Conservation (phyloP, 805 yeast genomes). For the Starmerella riodocensis region DNA sequence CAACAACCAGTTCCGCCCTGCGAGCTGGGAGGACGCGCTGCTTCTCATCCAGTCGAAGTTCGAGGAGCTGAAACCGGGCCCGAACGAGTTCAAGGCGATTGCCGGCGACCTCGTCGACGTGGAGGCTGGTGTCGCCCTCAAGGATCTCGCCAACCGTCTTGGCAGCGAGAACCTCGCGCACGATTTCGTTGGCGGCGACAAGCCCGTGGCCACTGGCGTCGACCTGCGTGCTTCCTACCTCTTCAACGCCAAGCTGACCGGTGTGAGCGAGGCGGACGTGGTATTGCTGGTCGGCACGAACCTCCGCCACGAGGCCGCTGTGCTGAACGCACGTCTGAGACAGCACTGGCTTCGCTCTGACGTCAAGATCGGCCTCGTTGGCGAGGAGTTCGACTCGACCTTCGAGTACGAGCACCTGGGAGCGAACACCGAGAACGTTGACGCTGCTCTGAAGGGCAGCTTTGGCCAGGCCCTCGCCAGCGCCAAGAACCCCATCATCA, state of each 20-base stretch:
- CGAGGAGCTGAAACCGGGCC: constrained; percentile 42
- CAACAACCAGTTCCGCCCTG: constrained; percentile 55
- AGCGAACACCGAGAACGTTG: constrained; percentile 41
- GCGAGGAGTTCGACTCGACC: constrained; percentile 66
- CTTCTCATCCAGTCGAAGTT: constrained; percentile 53
- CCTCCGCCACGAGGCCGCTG: constrained; percentile 85
- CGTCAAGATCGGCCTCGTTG: constrained; percentile 53
- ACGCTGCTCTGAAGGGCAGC: constrained; percentile 49
- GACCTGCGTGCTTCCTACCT: constrained; percentile 68
- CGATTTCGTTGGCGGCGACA: constrained; percentile 47
- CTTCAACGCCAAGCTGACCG: constrained; percentile 67
- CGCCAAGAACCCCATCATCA: constrained; percentile 64
- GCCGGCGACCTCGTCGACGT: constrained; percentile 75
- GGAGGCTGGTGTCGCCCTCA: constrained; percentile 68
- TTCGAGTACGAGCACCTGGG: constrained; percentile 56
- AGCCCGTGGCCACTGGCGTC: constrained; percentile 50
- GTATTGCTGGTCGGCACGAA: constrained; percentile 71
- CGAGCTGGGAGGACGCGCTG: constrained; percentile 81
- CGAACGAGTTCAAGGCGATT: constrained; percentile 64
- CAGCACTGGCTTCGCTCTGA: constrained; percentile 63
- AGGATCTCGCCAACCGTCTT: constrained; percentile 61
- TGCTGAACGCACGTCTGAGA: constrained; percentile 70
- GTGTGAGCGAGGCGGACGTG: constrained; percentile 72
- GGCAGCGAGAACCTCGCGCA: constrained; percentile 72
- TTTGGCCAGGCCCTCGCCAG: constrained; percentile 52